Conservation (phyloP, 495 filamentous ascomycete genomes). For the Amniculicola lignicola region DNA sequence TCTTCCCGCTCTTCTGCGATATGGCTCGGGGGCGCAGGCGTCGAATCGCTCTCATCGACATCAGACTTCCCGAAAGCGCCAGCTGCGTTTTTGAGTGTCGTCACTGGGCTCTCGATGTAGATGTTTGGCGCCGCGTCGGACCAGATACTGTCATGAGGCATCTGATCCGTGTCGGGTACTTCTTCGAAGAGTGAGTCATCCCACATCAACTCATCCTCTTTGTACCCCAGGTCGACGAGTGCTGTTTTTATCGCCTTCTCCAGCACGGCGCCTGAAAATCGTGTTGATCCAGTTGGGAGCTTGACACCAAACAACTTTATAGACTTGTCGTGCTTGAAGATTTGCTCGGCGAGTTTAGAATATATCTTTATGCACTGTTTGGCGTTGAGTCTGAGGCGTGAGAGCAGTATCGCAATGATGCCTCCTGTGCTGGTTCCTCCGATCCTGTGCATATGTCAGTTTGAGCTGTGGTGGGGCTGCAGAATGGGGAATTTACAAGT, state of each 20-base stretch:
- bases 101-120: slow-evolving; percentile 22
- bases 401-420: slow-evolving; percentile 36
- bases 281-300: slow-evolving; percentile 29
- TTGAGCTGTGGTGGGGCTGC: background rate
- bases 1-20: slow-evolving; percentile 15
- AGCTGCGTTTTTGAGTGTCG: slow-evolving; percentile 1
- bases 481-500: slow-evolving; percentile 11
- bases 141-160: slow-evolving; percentile 35
- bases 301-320: slow-evolving; percentile 40
- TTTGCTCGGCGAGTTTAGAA: slow-evolving; percentile 32
- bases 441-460: slow-evolving; percentile 7
- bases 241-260: slow-evolving; percentile 36
- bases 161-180: slow-evolving; percentile 27
- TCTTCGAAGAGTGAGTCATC: slow-evolving; percentile 38
- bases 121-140: slow-evolving; percentile 17
- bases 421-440: slow-evolving; percentile 35
- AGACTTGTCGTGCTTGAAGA: slow-evolving; percentile 39
- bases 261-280: slow-evolving; percentile 35
- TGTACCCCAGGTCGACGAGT: slow-evolving; percentile 34
- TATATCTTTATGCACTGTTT: slow-evolving; percentile 35
- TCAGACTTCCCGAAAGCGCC: background rate
- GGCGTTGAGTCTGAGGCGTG: slow-evolving; percentile 31
- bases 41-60: background rate
- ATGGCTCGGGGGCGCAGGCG: slow-evolving; percentile 8
- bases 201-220: slow-evolving; percentile 39